Evolutionary conservation across 148 eudicot species (phyloP).

Genomic region (Selenicereus undatus): DNA sequence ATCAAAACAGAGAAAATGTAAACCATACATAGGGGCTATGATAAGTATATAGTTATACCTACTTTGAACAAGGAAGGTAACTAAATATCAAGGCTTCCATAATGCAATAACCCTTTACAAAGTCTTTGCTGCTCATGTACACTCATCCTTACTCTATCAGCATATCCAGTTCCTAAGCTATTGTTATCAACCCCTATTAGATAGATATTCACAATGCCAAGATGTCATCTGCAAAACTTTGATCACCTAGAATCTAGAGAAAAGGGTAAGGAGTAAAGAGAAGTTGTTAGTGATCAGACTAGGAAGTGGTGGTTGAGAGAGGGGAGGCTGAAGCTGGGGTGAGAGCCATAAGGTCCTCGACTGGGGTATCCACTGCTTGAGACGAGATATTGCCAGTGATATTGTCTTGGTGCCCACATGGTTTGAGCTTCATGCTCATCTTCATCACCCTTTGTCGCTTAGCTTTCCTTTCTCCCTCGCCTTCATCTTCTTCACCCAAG

Average conservation of each 20-base stretch:
- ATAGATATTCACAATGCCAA: conserved; percentile 16
- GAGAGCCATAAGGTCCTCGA: conserved; percentile 5
- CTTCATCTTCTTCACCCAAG: conserved; percentile 10
- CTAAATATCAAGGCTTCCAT: neutral
- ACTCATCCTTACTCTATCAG: neutral
- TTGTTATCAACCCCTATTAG: neutral
- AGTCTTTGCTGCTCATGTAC: neutral
- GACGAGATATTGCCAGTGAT: neutral
- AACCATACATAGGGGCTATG: neutral
- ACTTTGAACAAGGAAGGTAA: neutral
- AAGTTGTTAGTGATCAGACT: neutral
- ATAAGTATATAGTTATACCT: neutral
- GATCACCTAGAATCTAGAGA: conserved; percentile 4
- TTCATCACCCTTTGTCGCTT: conserved; percentile 10
- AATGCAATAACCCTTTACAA: neutral
- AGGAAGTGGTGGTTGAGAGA: conserved; percentile 31
- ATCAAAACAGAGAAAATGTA: neutral
- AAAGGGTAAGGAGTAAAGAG: neutral
- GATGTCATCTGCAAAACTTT: conserved; percentile 14
- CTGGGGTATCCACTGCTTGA: neutral
- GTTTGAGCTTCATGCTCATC: conserved; percentile 26
- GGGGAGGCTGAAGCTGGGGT: conserved; percentile 27
- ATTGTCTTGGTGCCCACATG: conserved; percentile 19
- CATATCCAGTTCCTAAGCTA: neutral
- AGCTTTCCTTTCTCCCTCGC: conserved; percentile 6